Conservation (phyloP, 2,329 filamentous ascomycete species). For the Rachicladosporium sp. region DNA sequence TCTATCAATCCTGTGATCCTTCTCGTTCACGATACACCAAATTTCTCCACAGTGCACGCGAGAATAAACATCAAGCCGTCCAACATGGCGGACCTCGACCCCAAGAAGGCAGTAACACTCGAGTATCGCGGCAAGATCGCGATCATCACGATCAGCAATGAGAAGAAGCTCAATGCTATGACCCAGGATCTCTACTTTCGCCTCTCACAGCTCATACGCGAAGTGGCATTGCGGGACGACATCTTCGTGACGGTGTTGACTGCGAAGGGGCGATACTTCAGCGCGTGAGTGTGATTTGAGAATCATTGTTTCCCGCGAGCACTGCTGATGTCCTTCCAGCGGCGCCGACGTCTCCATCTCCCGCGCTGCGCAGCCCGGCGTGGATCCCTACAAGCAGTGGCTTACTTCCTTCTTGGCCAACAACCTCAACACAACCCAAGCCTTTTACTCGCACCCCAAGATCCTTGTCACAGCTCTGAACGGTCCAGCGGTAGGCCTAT, state of each 20-base stretch:
- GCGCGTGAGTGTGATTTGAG: constrained; percentile 50
- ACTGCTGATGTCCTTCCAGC: constrained; percentile 30
- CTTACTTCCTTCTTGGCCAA: constrained; percentile 63
- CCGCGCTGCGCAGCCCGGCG: constrained; percentile 26
- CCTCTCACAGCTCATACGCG: constrained; percentile 58
- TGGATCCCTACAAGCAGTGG: constrained; percentile 42
- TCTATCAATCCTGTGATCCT: not conserved
- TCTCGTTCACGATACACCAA: not conserved
- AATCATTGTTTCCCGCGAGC: not conserved
- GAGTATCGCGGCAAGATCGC: constrained; percentile 59
- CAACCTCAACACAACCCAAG: constrained; percentile 81
- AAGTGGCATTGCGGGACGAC: constrained; percentile 67
- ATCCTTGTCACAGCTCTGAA: constrained; percentile 86
- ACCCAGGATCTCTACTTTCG: constrained; percentile 61
- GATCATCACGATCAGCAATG: constrained; percentile 74
- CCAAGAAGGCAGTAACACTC: constrained; percentile 41
- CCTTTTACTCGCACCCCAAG: constrained; percentile 89
- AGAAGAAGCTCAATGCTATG: constrained; percentile 79
- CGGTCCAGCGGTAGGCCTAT: constrained; percentile 79
- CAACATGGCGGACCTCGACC: constrained; percentile 7
- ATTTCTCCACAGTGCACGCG: not conserved
- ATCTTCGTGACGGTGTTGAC: constrained; percentile 76
- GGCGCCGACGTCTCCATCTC: constrained; percentile 64
- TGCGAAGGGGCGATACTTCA: constrained; percentile 72
- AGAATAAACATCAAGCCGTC: not conserved